Evolutionary conservation across 352 stramenopile species (phyloP), one percentile per base, ranked within the genome.

Genomic region (Pythium monospermum): DNA sequence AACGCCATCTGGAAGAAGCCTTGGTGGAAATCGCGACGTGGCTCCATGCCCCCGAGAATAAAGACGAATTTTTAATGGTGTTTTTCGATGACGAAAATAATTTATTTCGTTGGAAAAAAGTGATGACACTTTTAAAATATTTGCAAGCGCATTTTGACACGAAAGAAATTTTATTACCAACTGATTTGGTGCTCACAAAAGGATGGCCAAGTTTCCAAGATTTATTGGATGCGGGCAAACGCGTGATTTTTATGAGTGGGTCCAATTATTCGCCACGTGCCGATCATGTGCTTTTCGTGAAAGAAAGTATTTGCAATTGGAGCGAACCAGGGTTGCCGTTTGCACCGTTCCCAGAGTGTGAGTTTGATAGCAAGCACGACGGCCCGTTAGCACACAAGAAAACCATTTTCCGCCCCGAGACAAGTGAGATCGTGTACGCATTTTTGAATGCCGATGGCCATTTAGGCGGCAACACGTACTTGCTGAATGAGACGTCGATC

Each of bases 1-100:
- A 88, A 45, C 73, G 76, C 0, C 60, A 44, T 15, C 55, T 85
- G n/a, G 51, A 61, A 15, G 55, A 70, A 4, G 74, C 72, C 19
- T 61, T 88, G 6, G 53, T 68, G 19, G 77, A 86, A 37, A 49
- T 88, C 15, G 61, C 71, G 0, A 25, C 53, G n/a, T 88, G 77
- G 77, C 41, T 88, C n/a, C 70, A 85, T 45, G 57, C 49, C 0
- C 70, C 73, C 10, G 70, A 69, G 36, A 80, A 83, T 61, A 54
- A 65, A 33, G 53, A 79, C 37, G 74, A 85, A 51, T 93, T 93
- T 35, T 67, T 93, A 35, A 70, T 93, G 53, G 64, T 93, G 21
- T 93, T 91, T 62, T 93, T 94, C 22, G 83, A 94, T 59, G 80
- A 90, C 43, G 79, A 94, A 35, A 64, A 51, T 8, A 72, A 85